Conservation (phyloP, 1,284 basidiomycete genomes). For the Ceratobasidium sp. region DNA sequence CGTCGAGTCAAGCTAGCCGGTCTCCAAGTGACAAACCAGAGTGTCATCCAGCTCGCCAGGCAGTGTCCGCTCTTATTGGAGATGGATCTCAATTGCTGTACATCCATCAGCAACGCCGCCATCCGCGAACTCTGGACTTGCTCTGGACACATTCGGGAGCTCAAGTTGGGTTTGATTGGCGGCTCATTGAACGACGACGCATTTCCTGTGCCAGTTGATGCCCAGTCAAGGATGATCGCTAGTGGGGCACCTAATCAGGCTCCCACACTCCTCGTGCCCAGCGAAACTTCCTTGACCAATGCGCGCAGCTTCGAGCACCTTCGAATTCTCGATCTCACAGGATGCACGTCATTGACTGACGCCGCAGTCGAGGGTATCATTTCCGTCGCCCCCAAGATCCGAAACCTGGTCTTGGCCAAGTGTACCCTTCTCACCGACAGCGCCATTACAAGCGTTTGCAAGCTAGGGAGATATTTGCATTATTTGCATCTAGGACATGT, state of each 20-base stretch:
- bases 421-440: conserved; percentile 87
- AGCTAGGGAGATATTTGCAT: conserved; percentile 89
- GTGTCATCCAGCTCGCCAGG: conserved; percentile 80
- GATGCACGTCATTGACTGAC: conserved; percentile 83
- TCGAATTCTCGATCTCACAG: conserved; percentile 89
- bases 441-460: conserved; percentile 83
- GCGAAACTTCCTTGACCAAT: conserved; percentile 63
- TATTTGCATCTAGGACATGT: conserved; percentile 96
- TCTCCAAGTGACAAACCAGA: conserved; percentile 80
- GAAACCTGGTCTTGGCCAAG: conserved; percentile 92
- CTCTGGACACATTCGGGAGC: conserved; percentile 85
- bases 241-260: conserved; percentile 58
- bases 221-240: conserved; percentile 36
- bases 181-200: conserved; percentile 78
- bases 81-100: conserved; percentile 89
- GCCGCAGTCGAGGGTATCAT: conserved; percentile 90
- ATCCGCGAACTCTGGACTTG: conserved; percentile 86
- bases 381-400: conserved; percentile 85
- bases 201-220: conserved; percentile 72
- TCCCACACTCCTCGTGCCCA: conserved; percentile 5
- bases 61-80: conserved; percentile 90
- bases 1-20: conserved; percentile 88
- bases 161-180: conserved; percentile 82
- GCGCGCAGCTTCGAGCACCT: conserved; percentile 76
- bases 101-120: conserved; percentile 76